Base-by-base conservation (phyloP, 2,329 filamentous ascomycete genomes). In the Cercospora citrullina region DNA sequence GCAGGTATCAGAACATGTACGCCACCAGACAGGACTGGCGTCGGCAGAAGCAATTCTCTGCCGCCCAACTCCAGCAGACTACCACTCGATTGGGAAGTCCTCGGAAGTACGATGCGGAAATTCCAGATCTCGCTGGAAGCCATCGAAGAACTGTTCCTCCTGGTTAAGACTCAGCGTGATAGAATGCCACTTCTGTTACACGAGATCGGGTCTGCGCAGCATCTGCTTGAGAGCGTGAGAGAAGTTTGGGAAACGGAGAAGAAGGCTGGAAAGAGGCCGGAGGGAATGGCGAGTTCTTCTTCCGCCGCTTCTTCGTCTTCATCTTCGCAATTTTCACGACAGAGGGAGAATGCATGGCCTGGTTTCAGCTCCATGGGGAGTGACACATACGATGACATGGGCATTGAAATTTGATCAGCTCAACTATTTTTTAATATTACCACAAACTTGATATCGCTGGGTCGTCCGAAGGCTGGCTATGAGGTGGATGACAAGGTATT, bases 101-200 rank as follows among this genome's bases (percentile, higher is more conserved):
- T 72, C 4, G 58, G 66, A 5, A 72, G 66, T 12, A 70, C 68
- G 7, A 67, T 69, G 62, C 61, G 66, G 16, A 72, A 72, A n/a
- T 28, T 72, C 3, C 66, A 65, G 16, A 70, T 72, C 26, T 70
- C 69, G 6, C 61, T 72, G 2, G 69, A 69, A 30, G 71, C 69
- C 14, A 70, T 73, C 42, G 67, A 69, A 30, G 69, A 70, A 53
- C 31, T 73, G 18, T 48, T 73, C 21, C 61, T 65, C 1, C 63
- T 65, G 10, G 63, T 72, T 1, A 70, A 68, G 26, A 55, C 42
- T 30, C 68, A 68, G 14, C 63, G 68, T 21, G 66, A 63, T 26
- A 65, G 71, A 12, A 70, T 71, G 59, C 51, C 58, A 9, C 62
- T 70, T 4, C 36, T 74, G 14, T 23, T 71, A 2, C 66, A 68